A percentile compares a stretch with the other conserved stretches of the same genome.
Conservation (phyloP, 352 stramenopile genomes). For the Globisporangium paddicum region DNA sequence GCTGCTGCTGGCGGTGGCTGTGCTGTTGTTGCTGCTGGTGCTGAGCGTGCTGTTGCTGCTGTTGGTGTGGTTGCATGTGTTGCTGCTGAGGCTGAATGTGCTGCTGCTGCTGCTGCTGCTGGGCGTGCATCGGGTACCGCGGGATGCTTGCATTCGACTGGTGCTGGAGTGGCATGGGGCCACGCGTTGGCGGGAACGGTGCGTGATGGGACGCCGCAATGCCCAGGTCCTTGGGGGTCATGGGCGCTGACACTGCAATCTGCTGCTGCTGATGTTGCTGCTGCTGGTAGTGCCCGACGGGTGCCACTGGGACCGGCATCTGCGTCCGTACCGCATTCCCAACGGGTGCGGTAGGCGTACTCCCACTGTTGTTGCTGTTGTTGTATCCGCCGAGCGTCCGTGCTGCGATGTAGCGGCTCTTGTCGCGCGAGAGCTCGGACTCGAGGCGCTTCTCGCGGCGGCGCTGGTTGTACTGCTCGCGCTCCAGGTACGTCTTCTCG, state of each 20-base stretch:
- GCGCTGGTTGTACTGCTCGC: constrained; percentile 93
- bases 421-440: constrained; percentile 72
- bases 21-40: constrained; percentile 4
- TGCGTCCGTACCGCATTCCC: background rate
- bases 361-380: background rate
- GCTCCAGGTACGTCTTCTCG: constrained; percentile 95
- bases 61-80: constrained; percentile 9
- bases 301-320: background rate
- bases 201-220: constrained; percentile 4
- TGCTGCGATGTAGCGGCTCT: constrained; percentile 48
- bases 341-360: background rate
- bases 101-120: constrained; percentile 7
- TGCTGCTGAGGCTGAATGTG: constrained; percentile 1
- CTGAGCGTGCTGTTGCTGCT: constrained; percentile 5
- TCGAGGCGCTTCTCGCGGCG: constrained; percentile 84
- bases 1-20: background rate
- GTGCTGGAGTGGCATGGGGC: constrained; percentile 13
- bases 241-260: background rate
- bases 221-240: background rate
- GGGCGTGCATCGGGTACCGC: constrained; percentile 6
- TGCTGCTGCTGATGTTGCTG: constrained; percentile 8
- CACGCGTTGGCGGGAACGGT: constrained; percentile 12
- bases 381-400: constrained; percentile 23
- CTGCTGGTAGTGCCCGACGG: constrained; percentile 2
- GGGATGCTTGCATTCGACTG: background rate